These are phyloP conservation scores for Lactarius evosmus DNA, from an alignment of 768 basidiomycete genomes.

Conservation along the genomic window DNA sequence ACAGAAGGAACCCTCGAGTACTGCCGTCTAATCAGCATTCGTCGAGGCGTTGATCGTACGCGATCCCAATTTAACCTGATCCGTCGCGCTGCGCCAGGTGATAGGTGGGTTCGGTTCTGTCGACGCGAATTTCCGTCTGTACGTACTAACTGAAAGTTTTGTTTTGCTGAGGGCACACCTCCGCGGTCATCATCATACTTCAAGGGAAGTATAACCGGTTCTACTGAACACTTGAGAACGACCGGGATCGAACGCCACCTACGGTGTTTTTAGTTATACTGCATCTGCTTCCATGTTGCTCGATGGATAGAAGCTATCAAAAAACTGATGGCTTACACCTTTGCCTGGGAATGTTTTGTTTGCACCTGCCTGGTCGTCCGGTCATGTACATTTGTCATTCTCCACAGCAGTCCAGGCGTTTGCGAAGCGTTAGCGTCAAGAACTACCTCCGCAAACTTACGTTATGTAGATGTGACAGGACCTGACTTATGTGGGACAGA, in stretches of 20 bases:
- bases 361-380: no score
- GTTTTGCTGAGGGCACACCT: not conserved
- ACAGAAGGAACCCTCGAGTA: not conserved
- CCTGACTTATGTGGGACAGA: not conserved
- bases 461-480: not conserved
- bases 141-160: constrained; percentile 2
- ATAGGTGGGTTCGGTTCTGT: not conserved
- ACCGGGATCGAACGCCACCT: not conserved
- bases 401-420: not conserved
- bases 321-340: not conserved
- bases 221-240: not conserved
- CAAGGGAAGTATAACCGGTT: not conserved
- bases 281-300: not conserved
- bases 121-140: not conserved
- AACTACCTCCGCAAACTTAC: not conserved
- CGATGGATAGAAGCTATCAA: not conserved
- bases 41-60: not conserved
- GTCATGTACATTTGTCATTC: not conserved
- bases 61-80: not conserved
- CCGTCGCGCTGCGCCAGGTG: not conserved
- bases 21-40: not conserved
- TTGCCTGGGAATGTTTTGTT: not conserved
- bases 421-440: not conserved
- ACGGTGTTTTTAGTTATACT: not conserved
- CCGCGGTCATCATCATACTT: not conserved